Percentiles rank a stretch among this genome's conserved stretches.
These are phyloP conservation scores for Ambrosia hybrid DNA, from an alignment of 140 eudicot genomes.

Conservation along the genomic window DNA sequence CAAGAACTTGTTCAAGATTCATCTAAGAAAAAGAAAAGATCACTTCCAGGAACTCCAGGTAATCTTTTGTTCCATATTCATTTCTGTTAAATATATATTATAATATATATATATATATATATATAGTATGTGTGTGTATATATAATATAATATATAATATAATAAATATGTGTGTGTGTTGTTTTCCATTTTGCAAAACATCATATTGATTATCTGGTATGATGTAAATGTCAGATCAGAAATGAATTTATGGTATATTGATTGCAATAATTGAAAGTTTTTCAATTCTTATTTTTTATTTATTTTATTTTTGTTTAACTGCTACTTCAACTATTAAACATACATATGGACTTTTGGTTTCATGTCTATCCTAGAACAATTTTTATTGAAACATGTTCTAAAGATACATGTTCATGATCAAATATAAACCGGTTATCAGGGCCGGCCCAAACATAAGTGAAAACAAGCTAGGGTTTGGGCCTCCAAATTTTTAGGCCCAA, in stretches of 20 bases:
- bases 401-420: neutral
- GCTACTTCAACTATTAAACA: no score
- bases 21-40: constrained; percentile 56
- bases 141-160: no score
- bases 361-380: constrained; percentile 14
- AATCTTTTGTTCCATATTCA: neutral
- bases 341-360: neutral
- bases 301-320: neutral
- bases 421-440: neutral
- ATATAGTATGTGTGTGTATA: no score
- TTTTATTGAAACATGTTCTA: neutral
- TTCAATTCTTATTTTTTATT: constrained; percentile 25
- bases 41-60: constrained; percentile 59
- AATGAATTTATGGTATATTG: constrained; percentile 42
- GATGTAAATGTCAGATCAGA: constrained; percentile 22
- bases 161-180: neutral
- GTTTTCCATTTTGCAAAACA: neutral
- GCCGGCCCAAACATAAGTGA: no score
- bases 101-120: no score
- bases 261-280: constrained; percentile 45
- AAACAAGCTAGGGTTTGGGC: no score
- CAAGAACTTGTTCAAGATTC: constrained; percentile 36
- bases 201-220: constrained; percentile 3
- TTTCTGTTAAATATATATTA: neutral
- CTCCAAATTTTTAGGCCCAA: no score